Percentiles rank a stretch among this genome's conserved stretches.
phyloP scores from a whole-genome alignment of 1,284 basidiomycete species.

The Athelia psychrophila region DNA sequence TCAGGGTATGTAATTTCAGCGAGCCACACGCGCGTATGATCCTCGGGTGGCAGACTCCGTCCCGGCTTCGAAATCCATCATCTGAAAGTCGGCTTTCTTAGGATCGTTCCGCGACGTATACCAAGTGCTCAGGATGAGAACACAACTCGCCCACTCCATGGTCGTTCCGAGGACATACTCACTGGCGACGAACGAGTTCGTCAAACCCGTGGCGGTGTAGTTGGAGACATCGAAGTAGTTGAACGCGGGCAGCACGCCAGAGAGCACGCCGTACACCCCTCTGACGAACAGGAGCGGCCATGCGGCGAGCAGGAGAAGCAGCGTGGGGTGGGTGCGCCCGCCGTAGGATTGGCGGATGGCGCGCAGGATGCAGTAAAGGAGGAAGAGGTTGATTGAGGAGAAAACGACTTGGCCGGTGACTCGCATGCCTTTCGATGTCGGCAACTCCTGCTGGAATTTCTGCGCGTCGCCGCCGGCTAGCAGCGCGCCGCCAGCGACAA shows the following conservation, averaged over 20 bases:
- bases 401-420: conserved; percentile 28
- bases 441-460: conserved; percentile 15
- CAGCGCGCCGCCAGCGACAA: conserved; percentile 13
- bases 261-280: neutral
- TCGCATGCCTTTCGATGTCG: conserved; percentile 22
- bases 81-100: neutral
- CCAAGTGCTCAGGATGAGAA: neutral
- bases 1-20: too few relatives aligned
- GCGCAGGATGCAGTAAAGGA: conserved; percentile 20
- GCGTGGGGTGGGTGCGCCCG: conserved; percentile 21
- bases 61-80: neutral
- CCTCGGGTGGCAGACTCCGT: too few relatives aligned
- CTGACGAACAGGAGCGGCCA: neutral
- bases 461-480: conserved; percentile 4
- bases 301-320: conserved; percentile 21
- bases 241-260: neutral
- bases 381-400: conserved; percentile 21
- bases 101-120: neutral
- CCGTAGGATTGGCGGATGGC: conserved; percentile 18
- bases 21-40: too few relatives aligned
- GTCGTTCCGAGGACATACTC: neutral
- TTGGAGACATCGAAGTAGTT: neutral
- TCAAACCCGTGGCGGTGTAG: neutral
- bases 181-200: neutral
- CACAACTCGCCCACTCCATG: neutral